phyloP scores from a whole-genome alignment of 2,329 filamentous ascomycete genomes.

The Boeremia lycopersici region DNA sequence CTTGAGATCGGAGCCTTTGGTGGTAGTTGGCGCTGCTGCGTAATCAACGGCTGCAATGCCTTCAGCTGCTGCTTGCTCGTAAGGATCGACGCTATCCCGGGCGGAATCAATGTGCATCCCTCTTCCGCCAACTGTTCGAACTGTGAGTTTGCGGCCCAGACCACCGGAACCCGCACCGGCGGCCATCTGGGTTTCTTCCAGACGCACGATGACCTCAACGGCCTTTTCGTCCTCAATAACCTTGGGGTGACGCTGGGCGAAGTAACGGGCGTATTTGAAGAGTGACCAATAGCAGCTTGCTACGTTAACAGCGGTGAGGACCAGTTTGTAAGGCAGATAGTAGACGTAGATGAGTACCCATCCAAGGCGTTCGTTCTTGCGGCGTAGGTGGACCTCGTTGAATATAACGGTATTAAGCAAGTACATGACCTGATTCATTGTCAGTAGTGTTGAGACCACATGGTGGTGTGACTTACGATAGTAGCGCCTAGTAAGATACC shows the following conservation, averaged over 20 bases:
- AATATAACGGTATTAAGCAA: conserved; percentile 53
- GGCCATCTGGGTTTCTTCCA: conserved; percentile 26
- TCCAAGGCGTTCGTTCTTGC: conserved; percentile 52
- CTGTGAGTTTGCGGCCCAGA: conserved; percentile 30
- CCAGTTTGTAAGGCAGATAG: conserved; percentile 55
- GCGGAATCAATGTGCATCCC: neutral
- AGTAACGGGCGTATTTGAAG: conserved; percentile 55
- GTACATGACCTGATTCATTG: conserved; percentile 42
- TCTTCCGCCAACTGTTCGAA: conserved; percentile 21
- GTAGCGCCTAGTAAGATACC: conserved; percentile 49
- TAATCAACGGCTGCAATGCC: conserved; percentile 9
- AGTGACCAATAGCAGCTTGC: conserved; percentile 45
- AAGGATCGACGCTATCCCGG: conserved; percentile 1
- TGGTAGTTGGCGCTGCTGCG: neutral
- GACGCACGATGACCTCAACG: conserved; percentile 34
- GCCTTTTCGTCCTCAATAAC: conserved; percentile 56
- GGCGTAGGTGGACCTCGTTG: conserved; percentile 56
- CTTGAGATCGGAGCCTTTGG: neutral
- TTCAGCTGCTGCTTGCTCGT: conserved; percentile 5
- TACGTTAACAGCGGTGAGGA: conserved; percentile 54
- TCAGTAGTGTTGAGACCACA: neutral
- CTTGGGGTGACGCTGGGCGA: conserved; percentile 55
- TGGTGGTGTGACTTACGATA: conserved; percentile 19
- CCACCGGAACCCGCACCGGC: conserved; percentile 9
- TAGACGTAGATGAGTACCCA: conserved; percentile 49